Evolutionary conservation across 2,329 filamentous ascomycete genomes (phyloP), one percentile per base, ranked within the genome.

Genomic region (Botrytis fabae): DNA sequence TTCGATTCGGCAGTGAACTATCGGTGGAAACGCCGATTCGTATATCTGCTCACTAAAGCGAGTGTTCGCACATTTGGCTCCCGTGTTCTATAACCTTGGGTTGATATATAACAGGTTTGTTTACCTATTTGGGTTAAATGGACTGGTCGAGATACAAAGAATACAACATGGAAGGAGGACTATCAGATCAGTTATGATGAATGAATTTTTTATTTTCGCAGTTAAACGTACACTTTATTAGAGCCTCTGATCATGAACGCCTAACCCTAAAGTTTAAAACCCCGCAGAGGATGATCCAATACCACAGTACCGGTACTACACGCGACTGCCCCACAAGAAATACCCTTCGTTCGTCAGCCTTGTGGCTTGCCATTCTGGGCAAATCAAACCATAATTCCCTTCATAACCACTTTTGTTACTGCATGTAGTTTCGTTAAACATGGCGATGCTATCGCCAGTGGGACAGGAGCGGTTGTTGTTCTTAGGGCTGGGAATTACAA

Each of bases 401-500:
- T 32, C 35, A 57, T 10, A 32, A 57, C 35, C 48, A 57, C 62
- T 72, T 72, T 44, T 54, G 51, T 60, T 57, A 57, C 74, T 71
- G 74, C 57, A 79, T 78, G 77, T 76, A 76, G 74, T 65, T n/a
- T 75, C 66, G 46, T 16, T 25, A 72, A 73, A 59, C 32, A 81
- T 81, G 80, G 75, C 79, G 77, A 76, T 73, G 62, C 73, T 80
- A 16, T 79, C 78, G 75, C 78, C 75, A 42, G 74, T 75, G 60
- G 62, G 73, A 48, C 77, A 80, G 64, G 77, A 81, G 59, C 74
- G 78, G 22, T 72, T 81, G 20, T 74, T 79, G 48, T 57, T 77
- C 14, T 57, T 80, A 35, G 77, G 78, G 40, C 64, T 81, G 35
- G 79, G 79, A 28, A 76, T 92, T 70, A 87, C 90, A 75, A 86